Percentiles rank a stretch among this genome's conserved stretches.
phyloP scores from a whole-genome alignment of 345 rosid species.

The Erysimum cheiranthoides region DNA sequence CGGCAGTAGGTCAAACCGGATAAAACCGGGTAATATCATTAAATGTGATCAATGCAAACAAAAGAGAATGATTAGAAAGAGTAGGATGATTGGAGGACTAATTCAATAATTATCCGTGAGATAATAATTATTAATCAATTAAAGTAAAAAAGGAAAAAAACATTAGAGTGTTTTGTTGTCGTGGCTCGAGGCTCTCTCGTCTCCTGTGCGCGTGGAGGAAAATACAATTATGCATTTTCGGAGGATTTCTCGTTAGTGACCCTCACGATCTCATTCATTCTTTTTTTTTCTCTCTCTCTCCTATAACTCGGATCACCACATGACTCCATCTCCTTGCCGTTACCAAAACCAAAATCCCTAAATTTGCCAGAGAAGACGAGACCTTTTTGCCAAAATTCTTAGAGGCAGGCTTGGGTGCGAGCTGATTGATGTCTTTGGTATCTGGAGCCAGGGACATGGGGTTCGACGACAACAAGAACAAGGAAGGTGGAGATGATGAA shows the following conservation, averaged over 20 bases:
- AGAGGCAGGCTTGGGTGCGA: background rate
- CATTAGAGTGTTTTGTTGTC: background rate
- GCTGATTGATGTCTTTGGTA: slow-evolving; percentile 59
- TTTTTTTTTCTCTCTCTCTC: slow-evolving; percentile 34
- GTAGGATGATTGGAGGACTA: background rate
- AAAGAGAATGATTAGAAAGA: too few relatives aligned
- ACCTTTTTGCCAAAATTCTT: background rate
- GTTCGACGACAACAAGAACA: slow-evolving; percentile 47
- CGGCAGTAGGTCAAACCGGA: slow-evolving; percentile 3
- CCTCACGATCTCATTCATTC: slow-evolving; percentile 44
- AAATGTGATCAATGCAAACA: background rate
- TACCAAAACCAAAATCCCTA: slow-evolving; percentile 41
- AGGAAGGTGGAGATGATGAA: slow-evolving; percentile 22
- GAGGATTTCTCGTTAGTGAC: slow-evolving; percentile 38
- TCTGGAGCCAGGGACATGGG: slow-evolving; percentile 69
- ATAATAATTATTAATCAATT: background rate
- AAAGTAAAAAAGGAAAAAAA: background rate
- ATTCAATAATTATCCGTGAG: background rate
- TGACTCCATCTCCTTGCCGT: slow-evolving; percentile 49
- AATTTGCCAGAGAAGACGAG: background rate
- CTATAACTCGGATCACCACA: slow-evolving; percentile 74
- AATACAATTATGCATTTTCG: slow-evolving; percentile 26
- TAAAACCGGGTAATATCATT: background rate
- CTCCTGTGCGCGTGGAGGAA: slow-evolving; percentile 43
- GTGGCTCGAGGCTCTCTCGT: slow-evolving; percentile 5